phyloP scores from a whole-genome alignment of 140 eudicot species.

The Anethum foeniculum region DNA sequence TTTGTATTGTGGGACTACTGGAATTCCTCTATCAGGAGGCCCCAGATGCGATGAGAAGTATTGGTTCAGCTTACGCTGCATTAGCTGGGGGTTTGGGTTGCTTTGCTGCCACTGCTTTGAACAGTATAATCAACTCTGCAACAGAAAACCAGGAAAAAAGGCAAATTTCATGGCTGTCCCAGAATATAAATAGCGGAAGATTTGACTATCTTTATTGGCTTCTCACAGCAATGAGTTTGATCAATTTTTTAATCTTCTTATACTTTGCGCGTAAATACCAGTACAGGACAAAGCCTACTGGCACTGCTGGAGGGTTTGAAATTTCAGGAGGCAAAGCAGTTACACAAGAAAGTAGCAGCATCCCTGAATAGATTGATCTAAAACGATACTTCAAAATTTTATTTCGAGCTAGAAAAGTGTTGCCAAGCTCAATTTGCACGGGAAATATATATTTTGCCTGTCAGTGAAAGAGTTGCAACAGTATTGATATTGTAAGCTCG shows the following conservation, averaged over 20 bases:
- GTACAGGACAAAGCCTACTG: slow-evolving; percentile 41
- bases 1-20: slow-evolving; percentile 82
- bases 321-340: not conserved
- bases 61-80: slow-evolving; percentile 95
- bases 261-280: slow-evolving; percentile 56
- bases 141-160: slow-evolving; percentile 39
- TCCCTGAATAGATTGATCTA: not conserved
- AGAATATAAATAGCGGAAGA: slow-evolving; percentile 73
- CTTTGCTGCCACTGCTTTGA: slow-evolving; percentile 61
- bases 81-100: slow-evolving; percentile 93
- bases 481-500: not conserved
- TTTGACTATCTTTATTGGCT: slow-evolving; percentile 89
- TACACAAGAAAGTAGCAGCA: not conserved
- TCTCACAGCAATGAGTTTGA: slow-evolving; percentile 52
- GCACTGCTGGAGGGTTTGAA: slow-evolving; percentile 11
- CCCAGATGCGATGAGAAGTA: slow-evolving; percentile 92
- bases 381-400: not conserved
- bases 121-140: slow-evolving; percentile 56
- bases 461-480: not conserved
- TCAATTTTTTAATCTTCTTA: slow-evolving; percentile 58
- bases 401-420: not conserved
- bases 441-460: not conserved
- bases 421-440: not conserved
- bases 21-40: slow-evolving; percentile 88
- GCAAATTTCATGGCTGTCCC: slow-evolving; percentile 68